Evolutionary conservation across 139 green algal species (phyloP).

Genomic region (Micractinium conductrix): DNA sequence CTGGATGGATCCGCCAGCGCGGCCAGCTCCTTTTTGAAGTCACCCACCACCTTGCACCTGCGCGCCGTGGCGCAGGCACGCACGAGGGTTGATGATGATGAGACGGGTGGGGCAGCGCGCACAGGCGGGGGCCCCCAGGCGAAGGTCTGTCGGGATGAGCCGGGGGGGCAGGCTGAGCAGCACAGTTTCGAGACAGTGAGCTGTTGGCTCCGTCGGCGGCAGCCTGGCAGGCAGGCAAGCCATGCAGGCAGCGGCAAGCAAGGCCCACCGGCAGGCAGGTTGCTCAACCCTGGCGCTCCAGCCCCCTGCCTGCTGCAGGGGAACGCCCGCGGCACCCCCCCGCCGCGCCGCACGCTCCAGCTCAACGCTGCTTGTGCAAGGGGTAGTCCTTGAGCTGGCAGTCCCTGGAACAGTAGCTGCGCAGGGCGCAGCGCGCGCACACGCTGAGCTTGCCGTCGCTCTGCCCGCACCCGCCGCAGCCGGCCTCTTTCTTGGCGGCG

Average conservation of each 20-base stretch:
- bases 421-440: background rate
- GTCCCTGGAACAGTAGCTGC: conserved; percentile 1
- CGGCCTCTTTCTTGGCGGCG: background rate
- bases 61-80: background rate
- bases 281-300: background rate
- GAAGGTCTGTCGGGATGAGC: no score
- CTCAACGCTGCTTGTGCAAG: conserved; percentile 2
- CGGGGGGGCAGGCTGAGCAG: no score
- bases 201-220: no score
- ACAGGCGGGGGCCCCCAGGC: no score
- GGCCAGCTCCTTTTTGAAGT: background rate
- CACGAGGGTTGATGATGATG: no score
- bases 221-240: background rate
- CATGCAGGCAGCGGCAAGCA: background rate
- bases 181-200: no score
- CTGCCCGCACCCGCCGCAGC: background rate
- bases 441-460: background rate
- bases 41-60: background rate
- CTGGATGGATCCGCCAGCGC: background rate
- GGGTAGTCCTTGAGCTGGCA: background rate
- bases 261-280: background rate
- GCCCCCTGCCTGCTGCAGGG: background rate
- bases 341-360: no score
- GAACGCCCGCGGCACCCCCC: no score
- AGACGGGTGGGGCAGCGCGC: no score